These are phyloP conservation scores for Lasiosphaeriaceae sp. DNA, from an alignment of 495 filamentous ascomycete genomes.

Conservation along the genomic window DNA sequence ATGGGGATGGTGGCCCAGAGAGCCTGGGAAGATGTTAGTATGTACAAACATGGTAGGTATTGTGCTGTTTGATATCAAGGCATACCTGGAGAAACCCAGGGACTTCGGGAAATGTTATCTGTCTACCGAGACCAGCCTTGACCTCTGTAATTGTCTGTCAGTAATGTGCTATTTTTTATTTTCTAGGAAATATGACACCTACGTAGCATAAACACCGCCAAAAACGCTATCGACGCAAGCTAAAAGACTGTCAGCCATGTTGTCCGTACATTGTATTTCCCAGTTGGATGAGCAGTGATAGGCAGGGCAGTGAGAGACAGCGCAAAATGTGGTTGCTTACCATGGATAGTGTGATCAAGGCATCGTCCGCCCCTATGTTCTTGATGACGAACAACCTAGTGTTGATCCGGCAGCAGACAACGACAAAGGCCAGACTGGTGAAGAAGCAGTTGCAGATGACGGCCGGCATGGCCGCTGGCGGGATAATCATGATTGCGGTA, in stretches of 20 bases:
- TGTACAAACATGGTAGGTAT: conserved; percentile 6
- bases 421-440: conserved; percentile 19
- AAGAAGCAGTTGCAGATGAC: conserved; percentile 16
- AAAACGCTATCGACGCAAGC: conserved; percentile 15
- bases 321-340: conserved; percentile 6
- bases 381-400: conserved; percentile 18
- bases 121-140: conserved; percentile 14
- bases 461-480: conserved; percentile 14
- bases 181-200: neutral
- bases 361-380: conserved; percentile 20
- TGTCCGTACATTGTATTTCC: too few relatives aligned
- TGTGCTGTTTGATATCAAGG: neutral
- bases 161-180: neutral
- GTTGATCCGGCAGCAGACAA: conserved; percentile 14
- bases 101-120: conserved; percentile 27
- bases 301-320: too few relatives aligned
- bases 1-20: conserved; percentile 24
- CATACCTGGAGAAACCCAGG: conserved; percentile 28
- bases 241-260: neutral
- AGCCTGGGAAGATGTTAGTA: conserved; percentile 18
- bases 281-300: too few relatives aligned
- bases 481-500: conserved; percentile 10
- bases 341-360: conserved; percentile 13
- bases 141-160: conserved; percentile 8
- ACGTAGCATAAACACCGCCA: conserved; percentile 17